Evolutionary conservation across 225 moss, liverwort and hornwort genomes (phyloP).

Genomic region (Anthoceros angustus): DNA sequence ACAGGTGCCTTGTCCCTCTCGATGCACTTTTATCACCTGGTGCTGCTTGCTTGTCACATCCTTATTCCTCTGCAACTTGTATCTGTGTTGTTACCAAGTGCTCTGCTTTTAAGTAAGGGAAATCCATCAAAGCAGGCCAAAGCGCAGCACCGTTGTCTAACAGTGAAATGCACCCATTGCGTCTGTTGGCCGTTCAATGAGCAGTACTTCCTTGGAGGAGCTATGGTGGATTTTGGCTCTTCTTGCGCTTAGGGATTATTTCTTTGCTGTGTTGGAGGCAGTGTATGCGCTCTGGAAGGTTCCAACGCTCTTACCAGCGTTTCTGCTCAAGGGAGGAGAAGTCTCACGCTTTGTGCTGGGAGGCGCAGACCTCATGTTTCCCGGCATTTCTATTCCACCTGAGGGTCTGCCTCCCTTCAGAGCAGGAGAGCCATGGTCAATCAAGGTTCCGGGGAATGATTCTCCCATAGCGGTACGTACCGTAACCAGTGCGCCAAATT

Average conservation of each 20-base stretch:
- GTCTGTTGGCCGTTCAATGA: too few relatives aligned
- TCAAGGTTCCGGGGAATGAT: conserved; percentile 5
- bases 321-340: conserved; percentile 9
- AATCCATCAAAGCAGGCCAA: too few relatives aligned
- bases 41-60: too few relatives aligned
- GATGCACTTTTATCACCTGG: too few relatives aligned
- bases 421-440: conserved; percentile 6
- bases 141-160: too few relatives aligned
- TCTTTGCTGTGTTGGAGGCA: conserved; percentile 2
- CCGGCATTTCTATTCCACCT: conserved; percentile 1
- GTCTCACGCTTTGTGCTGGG: conserved; percentile 8
- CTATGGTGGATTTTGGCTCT: too few relatives aligned
- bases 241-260: neutral
- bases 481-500: neutral
- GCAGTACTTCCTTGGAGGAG: too few relatives aligned
- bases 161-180: too few relatives aligned
- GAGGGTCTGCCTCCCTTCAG: conserved; percentile 4
- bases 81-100: neutral
- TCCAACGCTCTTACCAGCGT: conserved; percentile 6
- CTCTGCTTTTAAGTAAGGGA: neutral
- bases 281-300: conserved; percentile 9
- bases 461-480: conserved; percentile 4
- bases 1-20: neutral
- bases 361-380: conserved; percentile 9
- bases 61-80: neutral